Base-by-base conservation (phyloP, 805 yeast genomes). In the Blastobotrys attinorum region DNA sequence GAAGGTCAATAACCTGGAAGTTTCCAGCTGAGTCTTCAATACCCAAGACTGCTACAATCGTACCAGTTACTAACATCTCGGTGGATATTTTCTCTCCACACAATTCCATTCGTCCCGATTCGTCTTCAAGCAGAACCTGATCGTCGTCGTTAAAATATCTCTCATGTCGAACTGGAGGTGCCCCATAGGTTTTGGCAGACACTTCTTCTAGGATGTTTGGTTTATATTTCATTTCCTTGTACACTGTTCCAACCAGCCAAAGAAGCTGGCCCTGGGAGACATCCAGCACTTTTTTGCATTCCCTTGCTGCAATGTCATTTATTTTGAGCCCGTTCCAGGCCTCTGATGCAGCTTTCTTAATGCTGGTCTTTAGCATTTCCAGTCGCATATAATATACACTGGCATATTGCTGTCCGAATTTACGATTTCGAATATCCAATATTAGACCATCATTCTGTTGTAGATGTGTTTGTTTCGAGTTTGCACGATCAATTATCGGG, bases 241-340 rank as follows among this genome's bases (percentile, higher is more conserved):
- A 87, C 0, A 89, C 71, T 0, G 97, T 86, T 2, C 98, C 98
- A 21, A 82, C 71, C 10, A 87, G 79, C 90, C 90, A 92, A 49
- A 85, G 74, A 16, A 82, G 72, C 47, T 75, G 71, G 46, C 79
- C 76, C 25, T 73, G 70, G 8, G 66, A 63, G 6, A 86, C 76
- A 53, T 86, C 94, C 46, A 87, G 63, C 1, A 78, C 75, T 60
- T 69, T 77, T 55, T 61, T 65, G 39, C 60, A 67, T 49, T 55
- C 69, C 51, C 61, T 68, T 49, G 64, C 73, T 33, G 64, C 20
- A 17, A 39, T 15, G 13, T 22, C 38, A 27, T 64, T 60, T 29
- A 73, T 62, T 23, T 58, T 60, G 47, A 66, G 76, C 25, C 70
- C 59, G 31, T 77, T 76, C 89, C 90, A 82, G 51, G 73, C 73